phyloP scores from a whole-genome alignment of 495 filamentous ascomycete species.

The Trichoderma virens region DNA sequence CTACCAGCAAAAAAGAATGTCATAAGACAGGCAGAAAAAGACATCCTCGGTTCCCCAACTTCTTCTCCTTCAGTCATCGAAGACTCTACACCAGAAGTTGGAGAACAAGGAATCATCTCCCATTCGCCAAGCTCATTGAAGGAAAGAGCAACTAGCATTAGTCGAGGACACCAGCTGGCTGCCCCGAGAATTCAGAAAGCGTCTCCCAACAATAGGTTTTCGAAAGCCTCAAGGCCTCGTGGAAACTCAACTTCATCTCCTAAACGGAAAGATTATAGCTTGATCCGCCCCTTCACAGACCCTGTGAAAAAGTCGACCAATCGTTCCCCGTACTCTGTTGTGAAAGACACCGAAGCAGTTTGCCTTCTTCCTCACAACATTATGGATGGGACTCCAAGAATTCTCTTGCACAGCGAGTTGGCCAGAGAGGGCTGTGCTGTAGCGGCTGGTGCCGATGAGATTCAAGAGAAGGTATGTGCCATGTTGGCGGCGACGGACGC shows the following conservation, averaged over 20 bases:
- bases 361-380: neutral
- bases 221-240: neutral
- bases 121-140: neutral
- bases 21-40: neutral
- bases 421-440: neutral
- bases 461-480: conserved; percentile 20
- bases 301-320: neutral
- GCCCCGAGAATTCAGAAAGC: neutral
- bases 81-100: neutral
- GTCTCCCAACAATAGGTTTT: neutral
- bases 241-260: neutral
- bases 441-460: conserved; percentile 4
- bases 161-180: neutral
- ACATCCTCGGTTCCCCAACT: neutral
- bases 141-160: neutral
- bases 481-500: conserved; percentile 24
- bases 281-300: neutral
- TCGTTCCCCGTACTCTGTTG: neutral
- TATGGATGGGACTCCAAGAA: neutral
- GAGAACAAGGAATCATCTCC: neutral
- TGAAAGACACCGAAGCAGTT: neutral
- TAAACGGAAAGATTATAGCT: neutral
- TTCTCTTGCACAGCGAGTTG: neutral
- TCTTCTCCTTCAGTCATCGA: neutral
- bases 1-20: neutral